Conservation (phyloP, 192 early-diverging fungal genomes). For the Coemansia sp. region DNA sequence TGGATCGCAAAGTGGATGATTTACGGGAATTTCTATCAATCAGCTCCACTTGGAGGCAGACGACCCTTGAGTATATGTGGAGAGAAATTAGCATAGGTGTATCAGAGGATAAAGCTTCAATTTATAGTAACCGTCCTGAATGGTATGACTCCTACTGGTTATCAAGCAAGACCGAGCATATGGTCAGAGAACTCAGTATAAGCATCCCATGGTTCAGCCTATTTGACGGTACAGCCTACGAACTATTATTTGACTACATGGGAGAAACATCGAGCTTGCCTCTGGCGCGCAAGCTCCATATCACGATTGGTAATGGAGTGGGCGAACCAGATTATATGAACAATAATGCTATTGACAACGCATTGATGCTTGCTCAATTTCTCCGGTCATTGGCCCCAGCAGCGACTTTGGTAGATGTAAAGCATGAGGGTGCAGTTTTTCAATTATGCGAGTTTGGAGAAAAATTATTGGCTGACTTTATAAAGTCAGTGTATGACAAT, state of each 20-base stretch:
- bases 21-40: background rate
- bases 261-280: background rate
- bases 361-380: too few relatives aligned
- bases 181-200: background rate
- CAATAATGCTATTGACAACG: too few relatives aligned
- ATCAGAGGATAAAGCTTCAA: too few relatives aligned
- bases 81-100: background rate
- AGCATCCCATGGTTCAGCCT: background rate
- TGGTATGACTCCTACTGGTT: background rate
- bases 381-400: too few relatives aligned
- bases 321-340: too few relatives aligned
- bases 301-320: too few relatives aligned
- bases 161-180: background rate
- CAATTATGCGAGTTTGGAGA: background rate
- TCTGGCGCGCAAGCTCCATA: background rate
- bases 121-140: background rate
- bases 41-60: background rate
- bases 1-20: background rate
- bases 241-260: background rate
- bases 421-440: too few relatives aligned
- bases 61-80: background rate
- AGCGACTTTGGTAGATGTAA: too few relatives aligned
- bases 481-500: background rate
- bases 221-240: background rate
- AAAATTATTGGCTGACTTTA: background rate